A percentile compares a stretch with the other conserved stretches of the same genome.
Evolutionary conservation across 371 early-diverging fungal species (phyloP).

Genomic region (Lichtheimia ornata): DNA sequence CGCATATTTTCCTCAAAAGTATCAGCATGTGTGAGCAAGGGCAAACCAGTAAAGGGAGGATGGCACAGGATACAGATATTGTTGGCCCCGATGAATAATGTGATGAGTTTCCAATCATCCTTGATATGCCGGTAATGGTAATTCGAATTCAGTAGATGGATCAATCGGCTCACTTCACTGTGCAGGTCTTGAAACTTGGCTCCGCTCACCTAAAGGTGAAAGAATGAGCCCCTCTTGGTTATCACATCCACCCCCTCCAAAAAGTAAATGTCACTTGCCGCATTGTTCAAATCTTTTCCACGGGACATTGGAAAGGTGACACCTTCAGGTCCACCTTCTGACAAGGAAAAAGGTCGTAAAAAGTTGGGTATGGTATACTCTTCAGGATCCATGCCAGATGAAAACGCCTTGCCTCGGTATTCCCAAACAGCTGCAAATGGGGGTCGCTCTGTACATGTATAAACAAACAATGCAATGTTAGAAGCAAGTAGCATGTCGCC

Average conservation of each 20-base stretch:
- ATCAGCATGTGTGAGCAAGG: slow-evolving; percentile 48
- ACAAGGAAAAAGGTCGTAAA: slow-evolving; percentile 41
- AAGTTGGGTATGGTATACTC: slow-evolving; percentile 64
- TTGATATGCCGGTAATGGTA: slow-evolving; percentile 24
- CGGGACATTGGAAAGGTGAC: slow-evolving; percentile 54
- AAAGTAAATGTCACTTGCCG: slow-evolving; percentile 42
- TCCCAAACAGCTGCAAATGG: slow-evolving; percentile 58
- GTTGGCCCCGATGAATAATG: slow-evolving; percentile 72
- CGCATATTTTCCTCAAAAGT: slow-evolving; percentile 50
- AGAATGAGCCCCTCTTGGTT: background rate
- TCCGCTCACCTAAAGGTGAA: slow-evolving; percentile 52
- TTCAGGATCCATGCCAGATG: slow-evolving; percentile 59
- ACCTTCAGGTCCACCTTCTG: slow-evolving; percentile 56
- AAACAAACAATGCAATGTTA: background rate
- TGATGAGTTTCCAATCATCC: slow-evolving; percentile 68
- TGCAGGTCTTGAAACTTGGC: slow-evolving; percentile 46
- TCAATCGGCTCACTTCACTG: slow-evolving; percentile 28
- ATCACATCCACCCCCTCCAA: background rate
- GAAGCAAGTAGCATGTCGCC: background rate
- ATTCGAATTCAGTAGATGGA: slow-evolving; percentile 14
- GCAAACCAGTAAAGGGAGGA: slow-evolving; percentile 34
- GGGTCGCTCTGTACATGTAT: slow-evolving; percentile 37
- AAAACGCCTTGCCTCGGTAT: slow-evolving; percentile 67
- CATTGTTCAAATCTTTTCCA: slow-evolving; percentile 63
- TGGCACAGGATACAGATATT: slow-evolving; percentile 65